These are phyloP conservation scores for Plasmodium vinckei DNA, from an alignment of 169 alveolate species.

Conservation along the genomic window DNA sequence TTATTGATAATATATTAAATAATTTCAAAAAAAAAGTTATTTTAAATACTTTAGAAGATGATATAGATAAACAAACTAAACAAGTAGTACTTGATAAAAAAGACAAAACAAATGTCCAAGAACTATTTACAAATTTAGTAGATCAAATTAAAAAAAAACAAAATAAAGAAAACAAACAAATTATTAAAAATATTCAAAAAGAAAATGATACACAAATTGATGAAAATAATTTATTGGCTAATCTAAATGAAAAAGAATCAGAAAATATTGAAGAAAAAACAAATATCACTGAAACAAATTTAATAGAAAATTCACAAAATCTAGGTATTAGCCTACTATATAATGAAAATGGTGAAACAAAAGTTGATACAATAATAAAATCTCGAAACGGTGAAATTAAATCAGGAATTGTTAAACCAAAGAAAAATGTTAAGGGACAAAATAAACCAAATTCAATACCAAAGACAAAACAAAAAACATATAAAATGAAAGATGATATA, in stretches of 20 bases:
- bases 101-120: constrained; percentile 36
- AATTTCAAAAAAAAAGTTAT: constrained; percentile 66
- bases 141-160: constrained; percentile 35
- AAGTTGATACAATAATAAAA: too few species aligned
- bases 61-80: constrained; percentile 35
- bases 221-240: background rate
- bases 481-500: constrained; percentile 1
- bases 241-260: too few species aligned
- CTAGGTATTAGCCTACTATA: too few species aligned
- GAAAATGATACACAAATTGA: background rate
- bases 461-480: constrained; percentile 4
- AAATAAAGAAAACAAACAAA: background rate
- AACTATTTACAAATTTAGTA: constrained; percentile 29
- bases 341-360: too few species aligned
- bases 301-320: too few species aligned
- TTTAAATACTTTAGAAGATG: constrained; percentile 68
- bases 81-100: constrained; percentile 3
- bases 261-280: too few species aligned
- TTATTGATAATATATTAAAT: constrained; percentile 65
- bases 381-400: background rate
- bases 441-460: constrained; percentile 1
- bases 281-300: too few species aligned
- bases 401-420: background rate
- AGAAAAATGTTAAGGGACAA: background rate
- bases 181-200: background rate